Evolutionary conservation across 2,329 filamentous ascomycete genomes (phyloP).

Genomic region (Phaeoacremonium minimum): DNA sequence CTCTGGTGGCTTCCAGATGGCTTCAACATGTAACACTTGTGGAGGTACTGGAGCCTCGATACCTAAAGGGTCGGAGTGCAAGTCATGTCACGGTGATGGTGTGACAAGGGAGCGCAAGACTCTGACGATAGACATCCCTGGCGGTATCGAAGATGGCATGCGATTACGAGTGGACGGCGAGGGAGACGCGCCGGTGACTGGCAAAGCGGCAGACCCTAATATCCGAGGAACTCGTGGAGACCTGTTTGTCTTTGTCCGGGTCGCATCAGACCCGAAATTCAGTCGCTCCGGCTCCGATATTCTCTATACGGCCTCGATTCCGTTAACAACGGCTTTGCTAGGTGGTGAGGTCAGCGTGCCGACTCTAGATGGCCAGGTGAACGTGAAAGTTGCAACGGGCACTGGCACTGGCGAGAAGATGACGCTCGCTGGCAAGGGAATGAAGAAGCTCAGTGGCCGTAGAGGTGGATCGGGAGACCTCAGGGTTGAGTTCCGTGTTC

Average conservation of each 20-base stretch:
- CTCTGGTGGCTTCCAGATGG: slow-evolving; percentile 94
- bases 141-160: slow-evolving; percentile 96
- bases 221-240: slow-evolving; percentile 72
- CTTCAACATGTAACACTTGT: slow-evolving; percentile 79
- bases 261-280: slow-evolving; percentile 88
- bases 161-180: slow-evolving; percentile 78
- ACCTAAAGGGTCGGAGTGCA: slow-evolving; percentile 77
- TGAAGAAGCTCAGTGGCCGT: slow-evolving; percentile 75
- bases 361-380: slow-evolving; percentile 85
- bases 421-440: slow-evolving; percentile 85
- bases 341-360: slow-evolving; percentile 88
- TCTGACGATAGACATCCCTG: slow-evolving; percentile 86
- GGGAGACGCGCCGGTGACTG: slow-evolving; percentile 80
- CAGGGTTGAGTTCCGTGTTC: slow-evolving; percentile 88
- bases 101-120: slow-evolving; percentile 80
- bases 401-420: slow-evolving; percentile 91
- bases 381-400: slow-evolving; percentile 85
- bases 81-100: slow-evolving; percentile 74
- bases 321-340: slow-evolving; percentile 86
- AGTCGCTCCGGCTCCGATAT: slow-evolving; percentile 84
- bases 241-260: slow-evolving; percentile 84
- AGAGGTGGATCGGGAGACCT: slow-evolving; percentile 73
- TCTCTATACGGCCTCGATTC: slow-evolving; percentile 85
- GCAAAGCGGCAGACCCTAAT: slow-evolving; percentile 59
- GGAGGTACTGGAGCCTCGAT: slow-evolving; percentile 73